Evolutionary conservation across 176 grass and related monocot genomes (phyloP), one percentile per base, ranked within the genome.

Genomic region (Triticum turgidum): DNA sequence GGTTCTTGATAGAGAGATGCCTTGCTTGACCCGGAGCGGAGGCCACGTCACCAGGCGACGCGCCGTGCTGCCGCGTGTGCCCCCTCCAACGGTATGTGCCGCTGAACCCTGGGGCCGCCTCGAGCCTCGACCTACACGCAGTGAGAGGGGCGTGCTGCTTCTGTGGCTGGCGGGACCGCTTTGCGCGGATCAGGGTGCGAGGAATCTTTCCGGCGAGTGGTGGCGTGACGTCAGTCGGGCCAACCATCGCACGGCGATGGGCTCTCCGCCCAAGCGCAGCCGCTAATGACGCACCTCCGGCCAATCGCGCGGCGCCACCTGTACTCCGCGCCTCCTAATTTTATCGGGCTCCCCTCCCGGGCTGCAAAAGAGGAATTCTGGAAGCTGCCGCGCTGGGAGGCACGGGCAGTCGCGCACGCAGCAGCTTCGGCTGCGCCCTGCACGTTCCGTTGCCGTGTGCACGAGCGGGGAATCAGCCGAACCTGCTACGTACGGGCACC

Each of bases 201-300:
- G 47, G 74, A 76, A 76, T 76, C 73, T 76, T 76, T 12, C 69
- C 69, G 69, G 69, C 9, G 68, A 70, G 68, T 70, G 68, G 34
- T 21, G 68, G 17, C 4, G 69, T 72, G 69, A 72, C 69, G 37
- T n/a, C 69, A 72, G 7, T 11, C 20, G 35, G 1, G 11, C 69
- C 73, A 76, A 30, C 14, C 44, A 27, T 42, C 5, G 21, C 17
- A 14, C 14, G 54, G 17, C 59, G 6, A 21, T 10, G 9, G 30
- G 13, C 65, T 5, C 11, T 25, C 25, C 63, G 5, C 0, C 69
- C 41, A 12, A 12, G n/a, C 41, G 3, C 17, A 20, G 73, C 73
- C 25, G 73, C 47, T 56, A 21, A 3, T 77, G 74, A 77, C 74
- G 74, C 74, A 30, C 8, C 74, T 33, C 17, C 29, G 0, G 27